A percentile compares a stretch with the other conserved stretches of the same genome.
phyloP scores from a whole-genome alignment of 1,284 basidiomycete species.

The Bjerkandera adusta region DNA sequence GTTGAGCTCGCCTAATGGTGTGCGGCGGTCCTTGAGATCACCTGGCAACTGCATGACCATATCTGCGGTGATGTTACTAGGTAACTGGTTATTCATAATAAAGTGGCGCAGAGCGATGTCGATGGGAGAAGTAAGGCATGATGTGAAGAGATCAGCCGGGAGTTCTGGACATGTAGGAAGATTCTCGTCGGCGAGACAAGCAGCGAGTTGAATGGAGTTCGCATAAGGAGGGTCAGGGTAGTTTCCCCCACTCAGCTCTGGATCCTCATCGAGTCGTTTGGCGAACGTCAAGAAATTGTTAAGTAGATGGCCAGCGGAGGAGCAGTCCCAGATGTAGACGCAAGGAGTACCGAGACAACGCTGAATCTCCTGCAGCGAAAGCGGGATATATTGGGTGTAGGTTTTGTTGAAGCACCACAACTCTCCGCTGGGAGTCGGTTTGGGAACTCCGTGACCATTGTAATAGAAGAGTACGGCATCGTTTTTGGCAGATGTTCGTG shows the following conservation, averaged over 20 bases:
- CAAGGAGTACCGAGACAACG: conserved; percentile 92
- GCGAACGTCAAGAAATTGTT: conserved; percentile 91
- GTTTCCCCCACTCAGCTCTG: conserved; percentile 56
- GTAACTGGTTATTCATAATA: conserved; percentile 86
- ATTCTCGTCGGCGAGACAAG: conserved; percentile 89
- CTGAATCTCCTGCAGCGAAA: conserved; percentile 92
- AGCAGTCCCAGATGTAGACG: conserved; percentile 99
- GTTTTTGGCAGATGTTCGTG: conserved; percentile 89
- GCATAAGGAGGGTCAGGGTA: conserved; percentile 73
- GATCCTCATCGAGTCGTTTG: conserved; percentile 82
- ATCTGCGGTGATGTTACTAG: conserved; percentile 77
- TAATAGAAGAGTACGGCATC: conserved; percentile 97
- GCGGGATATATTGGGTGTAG: conserved; percentile 98
- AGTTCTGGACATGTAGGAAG: conserved; percentile 95
- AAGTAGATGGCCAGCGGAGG: conserved; percentile 91
- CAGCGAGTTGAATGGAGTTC: conserved; percentile 94
- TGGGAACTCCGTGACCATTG: conserved; percentile 98
- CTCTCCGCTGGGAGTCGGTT: conserved; percentile 94
- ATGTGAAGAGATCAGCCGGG: conserved; percentile 96
- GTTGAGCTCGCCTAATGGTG: conserved; percentile 95
- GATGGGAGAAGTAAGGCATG: conserved; percentile 96
- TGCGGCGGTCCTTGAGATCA: conserved; percentile 93
- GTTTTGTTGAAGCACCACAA: conserved; percentile 98
- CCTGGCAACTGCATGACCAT: conserved; percentile 97
- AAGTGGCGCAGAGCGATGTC: conserved; percentile 97